Evolutionary conservation across 352 stramenopile species (phyloP), one percentile per base, ranked within the genome.

Genomic region (Sclerospora graminicola): DNA sequence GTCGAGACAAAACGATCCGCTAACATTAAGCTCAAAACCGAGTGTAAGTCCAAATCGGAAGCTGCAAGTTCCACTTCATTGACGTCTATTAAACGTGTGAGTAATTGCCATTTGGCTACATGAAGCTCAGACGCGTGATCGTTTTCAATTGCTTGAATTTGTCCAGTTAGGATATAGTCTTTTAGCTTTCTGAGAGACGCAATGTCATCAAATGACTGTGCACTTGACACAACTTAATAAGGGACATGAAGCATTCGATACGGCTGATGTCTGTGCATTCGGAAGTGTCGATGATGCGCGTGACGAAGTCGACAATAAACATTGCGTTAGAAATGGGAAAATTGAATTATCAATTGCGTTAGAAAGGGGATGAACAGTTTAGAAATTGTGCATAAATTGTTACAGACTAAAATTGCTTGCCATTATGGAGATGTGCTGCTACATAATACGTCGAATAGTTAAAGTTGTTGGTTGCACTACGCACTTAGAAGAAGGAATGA

Each of bases 401-500:
- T n/a, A n/a, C n/a, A n/a, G n/a, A n/a, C n/a, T n/a, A n/a, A n/a
- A n/a, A 41, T 23, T 38, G 16, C 16, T 38, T 28, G 15, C 11
- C 18, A 26, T 38, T 38, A 14, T 14, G 14, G 2, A 37, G 3
- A n/a, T 38, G 11, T 23, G n/a, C 15, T 39, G 18, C 14, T 27
- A 10, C 26, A 15, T 36, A 6, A 35, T 35, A 11, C 7, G 10
- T 42, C 11, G 20, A 19, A n/a, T n/a, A n/a, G n/a, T n/a, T n/a
- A n/a, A n/a, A n/a, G n/a, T n/a, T n/a, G n/a, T n/a, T n/a, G n/a
- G n/a, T n/a, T n/a, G n/a, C n/a, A n/a, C n/a, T n/a, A n/a, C 33
- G 26, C 1, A 19, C 26, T 62, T 53, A 84, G 28, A 82, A 89
- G 47, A 86, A 89, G 23, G 72, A 72, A 33, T 85, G 56, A 28